These are phyloP conservation scores for Aspergillus sp. DNA, from an alignment of 2,329 filamentous ascomycete genomes.

Conservation along the genomic window DNA sequence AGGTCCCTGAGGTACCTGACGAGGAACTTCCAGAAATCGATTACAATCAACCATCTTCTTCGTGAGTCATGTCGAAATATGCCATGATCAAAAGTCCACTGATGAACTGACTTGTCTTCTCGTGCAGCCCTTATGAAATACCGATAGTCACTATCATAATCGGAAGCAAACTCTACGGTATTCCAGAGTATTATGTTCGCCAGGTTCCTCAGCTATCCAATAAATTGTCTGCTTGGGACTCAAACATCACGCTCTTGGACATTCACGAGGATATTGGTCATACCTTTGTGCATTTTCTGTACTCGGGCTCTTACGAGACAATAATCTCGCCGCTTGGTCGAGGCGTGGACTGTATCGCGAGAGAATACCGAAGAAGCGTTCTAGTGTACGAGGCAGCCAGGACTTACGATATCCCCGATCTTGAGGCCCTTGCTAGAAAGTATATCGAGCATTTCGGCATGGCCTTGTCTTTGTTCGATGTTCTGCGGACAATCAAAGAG, in stretches of 20 bases:
- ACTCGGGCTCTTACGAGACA: conserved; percentile 17
- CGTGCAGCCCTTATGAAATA: not conserved
- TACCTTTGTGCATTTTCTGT: conserved; percentile 20
- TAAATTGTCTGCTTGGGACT: not conserved
- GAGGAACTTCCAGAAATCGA: not conserved
- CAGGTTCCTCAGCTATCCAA: too few relatives aligned
- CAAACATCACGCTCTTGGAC: conserved; percentile 12
- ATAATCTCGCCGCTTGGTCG: conserved; percentile 1
- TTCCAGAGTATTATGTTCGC: not conserved
- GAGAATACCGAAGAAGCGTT: conserved; percentile 17
- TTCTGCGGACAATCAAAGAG: not conserved
- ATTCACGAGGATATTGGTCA: conserved; percentile 22
- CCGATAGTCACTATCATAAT: not conserved
- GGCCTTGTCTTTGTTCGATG: conserved; percentile 2
- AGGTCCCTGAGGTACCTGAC: too few relatives aligned
- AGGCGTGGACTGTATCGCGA: not conserved
- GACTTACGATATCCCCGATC: conserved; percentile 8
- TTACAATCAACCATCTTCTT: not conserved
- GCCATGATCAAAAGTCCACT: not conserved
- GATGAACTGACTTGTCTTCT: not conserved
- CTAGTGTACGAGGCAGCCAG: conserved; percentile 19
- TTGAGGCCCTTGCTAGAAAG: conserved; percentile 3
- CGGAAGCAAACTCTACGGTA: not conserved
- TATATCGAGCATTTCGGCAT: conserved; percentile 17
- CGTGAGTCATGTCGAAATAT: not conserved